These are phyloP conservation scores for Adiantum capillusveneris DNA, from an alignment of 75 land plant genomes.

Conservation along the genomic window DNA sequence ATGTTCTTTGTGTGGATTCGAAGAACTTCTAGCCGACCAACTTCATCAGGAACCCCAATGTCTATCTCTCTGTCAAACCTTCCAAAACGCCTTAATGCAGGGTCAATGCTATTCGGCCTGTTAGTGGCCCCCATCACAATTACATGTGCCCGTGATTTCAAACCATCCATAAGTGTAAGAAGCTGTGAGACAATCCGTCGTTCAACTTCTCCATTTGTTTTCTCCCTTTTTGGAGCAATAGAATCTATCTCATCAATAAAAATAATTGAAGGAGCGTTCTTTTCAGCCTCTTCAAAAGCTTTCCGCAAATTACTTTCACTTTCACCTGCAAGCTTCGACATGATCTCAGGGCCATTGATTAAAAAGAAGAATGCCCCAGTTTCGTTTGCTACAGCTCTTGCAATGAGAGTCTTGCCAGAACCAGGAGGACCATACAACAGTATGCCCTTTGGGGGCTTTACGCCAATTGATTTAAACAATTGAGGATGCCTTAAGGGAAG, in stretches of 20 bases:
- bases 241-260: constrained; percentile 17
- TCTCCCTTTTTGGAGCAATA: constrained; percentile 15
- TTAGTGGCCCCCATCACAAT: constrained; percentile 19
- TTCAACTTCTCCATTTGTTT: constrained; percentile 13
- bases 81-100: constrained; percentile 11
- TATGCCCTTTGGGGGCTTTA: constrained; percentile 14
- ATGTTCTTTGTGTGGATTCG: constrained; percentile 11
- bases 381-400: constrained; percentile 11
- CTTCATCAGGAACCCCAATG: constrained; percentile 10
- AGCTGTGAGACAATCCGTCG: constrained; percentile 13
- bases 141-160: constrained; percentile 10
- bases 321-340: constrained; percentile 12
- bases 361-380: constrained; percentile 14
- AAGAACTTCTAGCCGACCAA: constrained; percentile 12
- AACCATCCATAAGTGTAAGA: constrained; percentile 12
- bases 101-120: constrained; percentile 18
- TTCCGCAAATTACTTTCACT: constrained; percentile 7
- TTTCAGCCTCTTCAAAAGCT: constrained; percentile 11
- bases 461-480: constrained; percentile 16
- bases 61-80: constrained; percentile 15
- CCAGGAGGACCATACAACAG: constrained; percentile 18
- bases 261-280: constrained; percentile 15
- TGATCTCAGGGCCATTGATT: constrained; percentile 14
- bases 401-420: constrained; percentile 14
- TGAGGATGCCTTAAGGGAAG: constrained; percentile 16